A percentile compares a stretch with the other conserved stretches of the same genome.
Conservation (phyloP, 352 stramenopile species). For the Hyaloperonospora arabidopsidis region DNA sequence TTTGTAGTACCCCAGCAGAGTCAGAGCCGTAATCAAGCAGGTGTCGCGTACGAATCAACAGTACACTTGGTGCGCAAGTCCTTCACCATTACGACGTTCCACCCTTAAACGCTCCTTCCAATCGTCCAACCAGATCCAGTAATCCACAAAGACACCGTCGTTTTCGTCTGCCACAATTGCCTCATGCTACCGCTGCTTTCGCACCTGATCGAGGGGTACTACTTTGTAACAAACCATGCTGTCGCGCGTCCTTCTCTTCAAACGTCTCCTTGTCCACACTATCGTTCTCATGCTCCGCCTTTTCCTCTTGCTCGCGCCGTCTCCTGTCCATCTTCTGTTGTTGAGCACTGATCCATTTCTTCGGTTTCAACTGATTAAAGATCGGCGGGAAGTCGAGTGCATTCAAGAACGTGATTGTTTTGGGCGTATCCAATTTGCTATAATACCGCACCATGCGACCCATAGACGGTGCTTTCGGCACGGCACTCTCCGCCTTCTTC, state of each 20-base stretch:
- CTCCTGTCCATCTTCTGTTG: conserved; percentile 27
- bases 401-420: conserved; percentile 82
- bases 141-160: no score
- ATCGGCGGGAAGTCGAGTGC: conserved; percentile 51
- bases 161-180: no score
- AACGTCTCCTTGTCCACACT: conserved; percentile 16
- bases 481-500: conserved; percentile 58
- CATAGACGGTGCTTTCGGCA: conserved; percentile 64
- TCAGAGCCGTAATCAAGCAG: no score
- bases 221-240: conserved; percentile 24
- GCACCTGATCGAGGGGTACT: conserved; percentile 12
- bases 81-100: no score
- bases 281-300: conserved; percentile 31
- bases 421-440: conserved; percentile 50
- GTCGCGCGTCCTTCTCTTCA: conserved; percentile 26
- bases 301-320: conserved; percentile 24
- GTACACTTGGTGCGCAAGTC: no score
- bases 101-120: no score
- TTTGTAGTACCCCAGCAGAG: no score
- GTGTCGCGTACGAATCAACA: no score
- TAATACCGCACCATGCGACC: conserved; percentile 63
- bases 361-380: conserved; percentile 54
- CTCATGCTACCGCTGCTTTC: conserved; percentile 11
- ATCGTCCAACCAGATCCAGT: no score
- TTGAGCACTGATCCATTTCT: conserved; percentile 42